Conservation (phyloP, 352 stramenopile genomes). For the Lagenidium sp. region DNA sequence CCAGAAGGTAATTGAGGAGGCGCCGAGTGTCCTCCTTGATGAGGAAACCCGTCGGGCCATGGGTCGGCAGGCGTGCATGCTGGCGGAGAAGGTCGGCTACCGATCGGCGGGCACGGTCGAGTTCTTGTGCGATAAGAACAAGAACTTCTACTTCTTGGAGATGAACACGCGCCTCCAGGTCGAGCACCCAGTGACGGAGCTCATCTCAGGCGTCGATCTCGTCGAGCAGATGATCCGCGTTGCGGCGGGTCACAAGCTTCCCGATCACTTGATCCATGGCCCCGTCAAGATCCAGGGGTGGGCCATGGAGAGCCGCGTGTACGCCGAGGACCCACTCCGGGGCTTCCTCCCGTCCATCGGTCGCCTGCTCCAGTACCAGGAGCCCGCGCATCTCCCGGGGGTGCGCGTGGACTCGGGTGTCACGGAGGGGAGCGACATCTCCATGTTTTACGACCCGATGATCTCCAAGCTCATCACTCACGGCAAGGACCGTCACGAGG, state of each 20-base stretch:
- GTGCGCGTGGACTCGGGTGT: constrained; percentile 89
- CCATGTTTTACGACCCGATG: constrained; percentile 93
- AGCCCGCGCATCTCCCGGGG: constrained; percentile 27
- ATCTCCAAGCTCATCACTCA: constrained; percentile 93
- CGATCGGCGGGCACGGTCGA: constrained; percentile 90
- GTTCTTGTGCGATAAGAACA: constrained; percentile 88
- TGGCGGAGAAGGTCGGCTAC: constrained; percentile 93
- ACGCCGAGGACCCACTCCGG: constrained; percentile 89
- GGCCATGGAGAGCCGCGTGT: constrained; percentile 91
- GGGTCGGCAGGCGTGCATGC: constrained; percentile 82
- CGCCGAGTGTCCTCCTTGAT: constrained; percentile 84
- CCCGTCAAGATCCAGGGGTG: constrained; percentile 85
- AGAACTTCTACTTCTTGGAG: constrained; percentile 95
- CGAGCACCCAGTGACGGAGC: constrained; percentile 89
- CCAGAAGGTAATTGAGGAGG: constrained; percentile 94
- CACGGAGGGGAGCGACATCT: constrained; percentile 83
- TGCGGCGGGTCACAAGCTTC: constrained; percentile 85
- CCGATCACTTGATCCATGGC: constrained; percentile 66
- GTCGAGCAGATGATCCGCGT: constrained; percentile 95
- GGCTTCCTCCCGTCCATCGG: constrained; percentile 94
- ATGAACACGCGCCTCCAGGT: constrained; percentile 96
- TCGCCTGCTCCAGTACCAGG: constrained; percentile 88
- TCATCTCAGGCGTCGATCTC: constrained; percentile 84
- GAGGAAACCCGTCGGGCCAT: constrained; percentile 78
- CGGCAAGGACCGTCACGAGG: constrained; percentile 70